Conservation (phyloP, 805 yeast species). For the Kregervanrija delftensis region DNA sequence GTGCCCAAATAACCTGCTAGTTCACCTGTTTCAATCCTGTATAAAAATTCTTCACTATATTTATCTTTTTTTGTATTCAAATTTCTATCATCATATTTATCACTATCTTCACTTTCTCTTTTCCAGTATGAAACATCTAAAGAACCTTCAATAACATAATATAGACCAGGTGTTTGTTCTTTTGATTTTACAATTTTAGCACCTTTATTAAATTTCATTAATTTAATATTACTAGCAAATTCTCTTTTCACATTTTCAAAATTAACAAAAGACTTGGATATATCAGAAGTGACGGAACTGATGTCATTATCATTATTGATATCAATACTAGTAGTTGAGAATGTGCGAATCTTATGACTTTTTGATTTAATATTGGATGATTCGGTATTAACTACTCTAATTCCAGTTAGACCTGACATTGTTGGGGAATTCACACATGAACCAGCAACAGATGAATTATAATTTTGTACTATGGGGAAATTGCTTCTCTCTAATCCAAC, state of each 20-base stretch:
- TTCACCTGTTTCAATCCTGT: slow-evolving; percentile 67
- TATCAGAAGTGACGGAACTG: slow-evolving; percentile 11
- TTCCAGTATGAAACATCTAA: slow-evolving; percentile 55
- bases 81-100: slow-evolving; percentile 7
- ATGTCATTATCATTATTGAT: slow-evolving; percentile 6
- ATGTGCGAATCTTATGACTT: slow-evolving; percentile 14
- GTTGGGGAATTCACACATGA: slow-evolving; percentile 12
- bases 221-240: slow-evolving; percentile 52
- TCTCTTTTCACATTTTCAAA: slow-evolving; percentile 48
- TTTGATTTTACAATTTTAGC: slow-evolving; percentile 56
- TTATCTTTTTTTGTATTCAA: slow-evolving; percentile 3
- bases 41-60: slow-evolving; percentile 34
- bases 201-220: slow-evolving; percentile 47
- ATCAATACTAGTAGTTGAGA: slow-evolving; percentile 17
- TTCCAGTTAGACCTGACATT: slow-evolving; percentile 7
- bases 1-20: slow-evolving; percentile 84
- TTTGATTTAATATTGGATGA: neutral
- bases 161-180: slow-evolving; percentile 65
- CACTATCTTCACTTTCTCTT: slow-evolving; percentile 12
- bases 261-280: slow-evolving; percentile 25
- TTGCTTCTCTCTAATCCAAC: slow-evolving; percentile 51
- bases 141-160: slow-evolving; percentile 72
- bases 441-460: slow-evolving; percentile 6
- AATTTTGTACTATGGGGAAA: slow-evolving; percentile 2
- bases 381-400: slow-evolving; percentile 5